These are phyloP conservation scores for Magnaporthiopsis incrustans DNA, from an alignment of 2,329 filamentous ascomycete species.

Conservation along the genomic window DNA sequence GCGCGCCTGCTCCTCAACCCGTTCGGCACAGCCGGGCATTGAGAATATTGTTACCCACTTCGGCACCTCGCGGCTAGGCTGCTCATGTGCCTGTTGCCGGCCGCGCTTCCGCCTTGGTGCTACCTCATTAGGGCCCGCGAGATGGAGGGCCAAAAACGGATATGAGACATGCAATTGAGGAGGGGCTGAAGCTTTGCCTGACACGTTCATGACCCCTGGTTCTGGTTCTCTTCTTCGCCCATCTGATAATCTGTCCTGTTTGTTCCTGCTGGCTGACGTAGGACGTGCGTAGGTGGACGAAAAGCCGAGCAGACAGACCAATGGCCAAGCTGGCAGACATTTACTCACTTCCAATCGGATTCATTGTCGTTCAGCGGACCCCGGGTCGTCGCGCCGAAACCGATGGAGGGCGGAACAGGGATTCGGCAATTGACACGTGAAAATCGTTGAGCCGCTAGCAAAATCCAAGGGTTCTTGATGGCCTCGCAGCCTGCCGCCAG, in stretches of 20 bases:
- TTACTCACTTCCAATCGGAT: not conserved
- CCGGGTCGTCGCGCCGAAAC: not conserved
- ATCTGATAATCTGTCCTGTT: not conserved
- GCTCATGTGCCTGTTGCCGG: no score
- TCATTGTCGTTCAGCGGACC: not conserved
- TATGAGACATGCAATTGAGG: not conserved
- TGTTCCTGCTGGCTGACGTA: not conserved
- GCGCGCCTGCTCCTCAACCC: no score
- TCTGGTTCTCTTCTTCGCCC: constrained; percentile 10
- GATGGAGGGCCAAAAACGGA: no score
- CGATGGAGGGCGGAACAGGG: not conserved
- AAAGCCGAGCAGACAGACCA: not conserved
- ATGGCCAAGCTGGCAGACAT: not conserved
- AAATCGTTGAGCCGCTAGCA: not conserved
- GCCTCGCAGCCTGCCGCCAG: not conserved
- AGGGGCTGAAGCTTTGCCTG: not conserved
- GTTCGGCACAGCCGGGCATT: not conserved
- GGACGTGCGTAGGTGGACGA: no score
- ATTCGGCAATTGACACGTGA: not conserved
- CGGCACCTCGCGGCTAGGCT: not conserved
- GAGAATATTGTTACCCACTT: not conserved
- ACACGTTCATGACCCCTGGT: not conserved
- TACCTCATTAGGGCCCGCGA: no score
- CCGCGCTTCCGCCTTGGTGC: no score
- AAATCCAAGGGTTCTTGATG: not conserved